Conservation (phyloP, 2,329 filamentous ascomycete species). For the Colletotrichum gloeosporioides region DNA sequence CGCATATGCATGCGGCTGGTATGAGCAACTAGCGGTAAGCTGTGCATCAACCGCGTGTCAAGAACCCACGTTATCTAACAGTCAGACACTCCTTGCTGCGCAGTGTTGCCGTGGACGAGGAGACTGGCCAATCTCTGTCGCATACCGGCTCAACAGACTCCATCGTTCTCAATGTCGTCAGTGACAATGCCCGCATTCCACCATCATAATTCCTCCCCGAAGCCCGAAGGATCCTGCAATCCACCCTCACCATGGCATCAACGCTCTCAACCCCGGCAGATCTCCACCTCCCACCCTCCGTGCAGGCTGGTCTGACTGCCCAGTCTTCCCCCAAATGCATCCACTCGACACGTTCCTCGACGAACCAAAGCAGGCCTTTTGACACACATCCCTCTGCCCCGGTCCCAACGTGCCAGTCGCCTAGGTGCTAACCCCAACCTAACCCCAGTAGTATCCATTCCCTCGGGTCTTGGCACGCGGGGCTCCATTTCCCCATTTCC, state of each 20-base stretch:
- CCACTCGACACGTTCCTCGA: not conserved
- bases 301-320: not conserved
- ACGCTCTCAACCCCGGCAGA: not conserved
- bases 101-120: not conserved
- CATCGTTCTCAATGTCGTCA: not conserved
- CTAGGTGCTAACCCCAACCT: not conserved
- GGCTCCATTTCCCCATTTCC: conserved; percentile 2
- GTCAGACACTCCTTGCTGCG: not conserved
- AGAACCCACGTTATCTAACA: not conserved
- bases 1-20: not conserved
- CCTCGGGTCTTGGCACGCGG: conserved; percentile 23
- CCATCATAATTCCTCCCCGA: not conserved
- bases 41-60: not conserved
- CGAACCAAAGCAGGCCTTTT: conserved; percentile 5
- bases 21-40: not conserved
- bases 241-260: not conserved
- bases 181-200: not conserved
- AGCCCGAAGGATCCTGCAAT: not conserved
- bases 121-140: not conserved
- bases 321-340: not conserved
- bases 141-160: not conserved
- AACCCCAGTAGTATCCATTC: conserved; percentile 15
- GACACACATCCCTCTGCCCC: not conserved
- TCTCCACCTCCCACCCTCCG: not conserved
- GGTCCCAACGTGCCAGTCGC: conserved; percentile 4